phyloP scores from a whole-genome alignment of 1,284 basidiomycete species.

The Blastosporella zonata region DNA sequence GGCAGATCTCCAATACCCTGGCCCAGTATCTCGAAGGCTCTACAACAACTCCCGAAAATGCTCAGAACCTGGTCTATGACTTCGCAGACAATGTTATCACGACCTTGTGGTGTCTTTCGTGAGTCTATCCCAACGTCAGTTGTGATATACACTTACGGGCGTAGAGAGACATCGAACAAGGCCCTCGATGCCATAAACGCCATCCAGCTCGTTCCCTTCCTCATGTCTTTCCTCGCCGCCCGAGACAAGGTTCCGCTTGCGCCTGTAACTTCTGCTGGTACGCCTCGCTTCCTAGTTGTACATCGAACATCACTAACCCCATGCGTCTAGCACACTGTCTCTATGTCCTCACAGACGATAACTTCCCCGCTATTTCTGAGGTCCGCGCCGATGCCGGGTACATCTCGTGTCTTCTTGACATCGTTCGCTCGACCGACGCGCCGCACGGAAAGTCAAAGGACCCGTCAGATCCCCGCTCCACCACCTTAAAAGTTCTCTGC shows the following conservation, averaged over 20 bases:
- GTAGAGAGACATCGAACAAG: constrained; percentile 89
- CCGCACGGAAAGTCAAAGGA: constrained; percentile 45
- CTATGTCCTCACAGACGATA: constrained; percentile 89
- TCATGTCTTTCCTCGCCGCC: constrained; percentile 79
- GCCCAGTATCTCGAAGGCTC: constrained; percentile 64
- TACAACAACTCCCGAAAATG: constrained; percentile 60
- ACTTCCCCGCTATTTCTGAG: constrained; percentile 62
- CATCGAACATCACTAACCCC: background rate
- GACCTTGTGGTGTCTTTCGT: constrained; percentile 91
- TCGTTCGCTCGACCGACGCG: constrained; percentile 44
- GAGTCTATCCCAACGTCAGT: constrained; percentile 34
- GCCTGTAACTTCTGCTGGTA: constrained; percentile 79
- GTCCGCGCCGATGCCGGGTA: constrained; percentile 62
- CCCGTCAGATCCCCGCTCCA: constrained; percentile 43
- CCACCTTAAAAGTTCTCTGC: constrained; percentile 65
- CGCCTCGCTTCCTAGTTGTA: constrained; percentile 15
- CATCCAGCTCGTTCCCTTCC: constrained; percentile 71
- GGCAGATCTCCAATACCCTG: constrained; percentile 71
- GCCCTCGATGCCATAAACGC: constrained; percentile 84
- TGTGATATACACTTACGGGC: constrained; percentile 29
- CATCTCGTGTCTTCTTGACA: constrained; percentile 68
- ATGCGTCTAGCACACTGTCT: constrained; percentile 75
- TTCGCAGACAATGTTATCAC: constrained; percentile 91
- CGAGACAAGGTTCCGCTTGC: constrained; percentile 63
- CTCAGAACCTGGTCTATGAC: constrained; percentile 76